Percentiles rank a stretch among this genome's conserved stretches.
phyloP scores from a whole-genome alignment of 2,329 filamentous ascomycete genomes.

The Penicillium sp. region DNA sequence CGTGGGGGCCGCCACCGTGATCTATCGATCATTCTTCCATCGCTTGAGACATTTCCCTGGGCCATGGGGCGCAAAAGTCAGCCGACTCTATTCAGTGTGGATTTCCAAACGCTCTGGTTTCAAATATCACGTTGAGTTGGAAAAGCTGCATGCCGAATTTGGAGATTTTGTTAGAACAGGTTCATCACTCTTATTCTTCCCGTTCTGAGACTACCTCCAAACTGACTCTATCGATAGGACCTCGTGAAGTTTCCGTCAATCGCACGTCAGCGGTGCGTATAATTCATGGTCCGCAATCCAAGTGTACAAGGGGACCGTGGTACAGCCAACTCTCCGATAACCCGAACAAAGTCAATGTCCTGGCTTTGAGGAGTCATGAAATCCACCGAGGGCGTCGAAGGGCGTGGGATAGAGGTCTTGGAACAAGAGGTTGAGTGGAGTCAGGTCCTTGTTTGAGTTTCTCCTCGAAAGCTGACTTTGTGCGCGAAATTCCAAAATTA shows the following conservation, averaged over 20 bases:
- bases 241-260: slow-evolving; percentile 23
- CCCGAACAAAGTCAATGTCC: background rate
- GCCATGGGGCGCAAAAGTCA: slow-evolving; percentile 18
- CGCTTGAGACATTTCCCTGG: slow-evolving; percentile 22
- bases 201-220: background rate
- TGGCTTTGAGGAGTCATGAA: slow-evolving; percentile 2
- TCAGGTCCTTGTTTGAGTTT: background rate
- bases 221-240: slow-evolving; percentile 12
- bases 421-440: slow-evolving; percentile 2
- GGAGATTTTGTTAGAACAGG: slow-evolving; percentile 40
- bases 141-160: slow-evolving; percentile 33
- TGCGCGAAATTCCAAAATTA: background rate
- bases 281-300: slow-evolving; percentile 14
- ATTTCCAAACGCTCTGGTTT: slow-evolving; percentile 23
- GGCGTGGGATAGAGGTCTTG: slow-evolving; percentile 11
- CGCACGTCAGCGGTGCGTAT: slow-evolving; percentile 14
- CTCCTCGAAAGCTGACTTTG: background rate
- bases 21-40: slow-evolving; percentile 23
- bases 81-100: slow-evolving; percentile 28
- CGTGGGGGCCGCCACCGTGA: slow-evolving; percentile 3
- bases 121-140: slow-evolving; percentile 34
- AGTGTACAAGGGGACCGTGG: slow-evolving; percentile 17
- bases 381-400: slow-evolving; percentile 8
- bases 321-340: slow-evolving; percentile 19
- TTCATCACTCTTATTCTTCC: background rate